phyloP scores from a whole-genome alignment of 2,329 filamentous ascomycete genomes.

The Pseudopyricularia javanii region DNA sequence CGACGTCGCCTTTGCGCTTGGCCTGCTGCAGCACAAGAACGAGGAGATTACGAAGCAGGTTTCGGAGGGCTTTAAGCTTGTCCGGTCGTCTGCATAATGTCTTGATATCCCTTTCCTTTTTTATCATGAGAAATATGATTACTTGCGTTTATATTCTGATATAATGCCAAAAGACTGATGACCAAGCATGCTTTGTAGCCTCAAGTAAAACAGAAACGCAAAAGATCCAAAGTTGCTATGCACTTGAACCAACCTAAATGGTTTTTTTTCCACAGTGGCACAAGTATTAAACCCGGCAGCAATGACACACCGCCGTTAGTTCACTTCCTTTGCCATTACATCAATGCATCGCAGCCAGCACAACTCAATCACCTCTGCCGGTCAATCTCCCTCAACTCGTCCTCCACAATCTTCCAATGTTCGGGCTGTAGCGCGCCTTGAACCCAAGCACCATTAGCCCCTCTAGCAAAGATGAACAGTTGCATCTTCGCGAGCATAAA shows the following conservation, averaged over 20 bases:
- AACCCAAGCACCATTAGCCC: background rate
- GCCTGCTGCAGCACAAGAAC: constrained; percentile 82
- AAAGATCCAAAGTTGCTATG: no score
- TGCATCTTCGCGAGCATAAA: background rate
- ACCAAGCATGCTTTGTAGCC: no score
- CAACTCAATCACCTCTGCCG: background rate
- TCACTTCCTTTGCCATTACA: no score
- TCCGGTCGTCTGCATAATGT: constrained; percentile 44
- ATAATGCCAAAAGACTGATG: no score
- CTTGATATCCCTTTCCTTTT: background rate
- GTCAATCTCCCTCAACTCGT: constrained; percentile 1
- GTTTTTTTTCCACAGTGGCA: no score
- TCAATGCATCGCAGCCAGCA: background rate
- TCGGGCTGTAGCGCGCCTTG: background rate
- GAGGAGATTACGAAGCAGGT: constrained; percentile 75
- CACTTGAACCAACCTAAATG: no score
- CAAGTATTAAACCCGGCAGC: no score
- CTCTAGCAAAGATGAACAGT: background rate
- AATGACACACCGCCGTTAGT: no score
- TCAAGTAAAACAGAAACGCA: no score
- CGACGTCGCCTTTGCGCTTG: constrained; percentile 86
- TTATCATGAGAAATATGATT: background rate
- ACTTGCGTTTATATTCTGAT: background rate
- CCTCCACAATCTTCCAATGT: background rate
- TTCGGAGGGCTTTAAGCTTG: constrained; percentile 62